Evolutionary conservation across 345 rosid genomes (phyloP), one percentile per base, ranked within the genome.

Genomic region (Noccaea caerulescens): DNA sequence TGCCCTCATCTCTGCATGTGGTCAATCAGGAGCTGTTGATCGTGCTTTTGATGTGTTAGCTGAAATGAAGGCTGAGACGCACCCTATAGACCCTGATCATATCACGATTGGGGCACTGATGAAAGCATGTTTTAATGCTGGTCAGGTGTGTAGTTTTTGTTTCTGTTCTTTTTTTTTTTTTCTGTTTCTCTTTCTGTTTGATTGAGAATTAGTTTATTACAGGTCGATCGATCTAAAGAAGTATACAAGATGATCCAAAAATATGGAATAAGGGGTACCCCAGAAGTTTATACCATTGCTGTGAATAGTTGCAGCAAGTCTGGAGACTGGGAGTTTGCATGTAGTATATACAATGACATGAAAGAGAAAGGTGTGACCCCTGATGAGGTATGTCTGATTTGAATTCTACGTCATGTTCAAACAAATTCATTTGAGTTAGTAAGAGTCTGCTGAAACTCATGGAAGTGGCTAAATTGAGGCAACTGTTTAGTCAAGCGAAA

Each of bases 41-140:
- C 96, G 97, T 71, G 98, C 98, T 72, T 93, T 93, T 68, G 98
- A 93, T 76, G 97, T 91, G 62, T 87, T 93, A 77, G 86, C 98
- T 66, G 98, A 93, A 83, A 93, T 93, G 97, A 80, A 64, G 59
- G 84, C 85, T 20, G 98, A 93, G 83, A 67, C 71, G 14, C 97
- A 84, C 34, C 98, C 98, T 67, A 83, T 93, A 79, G 98, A 93
- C 57, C 98, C 98, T 76, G 97, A 93, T 80, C 94, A 93, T 62
- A 56, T 93, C 39, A 91, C 98, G 20, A 74, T 93, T 20, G 98
- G 97, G 73, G 92, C 98, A 50, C 74, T 93, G 76, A 87, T 91
- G 55, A 91, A 81, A 77, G 98, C 98, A 12, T 93, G 98, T 67
- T 76, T 91, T 73, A 86, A 86, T 63, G 89, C 94, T 75, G 91